Percentiles rank a stretch among this genome's conserved stretches.
Evolutionary conservation across 1,139 yeast genomes (phyloP).

Genomic region (Pichia sp.): DNA sequence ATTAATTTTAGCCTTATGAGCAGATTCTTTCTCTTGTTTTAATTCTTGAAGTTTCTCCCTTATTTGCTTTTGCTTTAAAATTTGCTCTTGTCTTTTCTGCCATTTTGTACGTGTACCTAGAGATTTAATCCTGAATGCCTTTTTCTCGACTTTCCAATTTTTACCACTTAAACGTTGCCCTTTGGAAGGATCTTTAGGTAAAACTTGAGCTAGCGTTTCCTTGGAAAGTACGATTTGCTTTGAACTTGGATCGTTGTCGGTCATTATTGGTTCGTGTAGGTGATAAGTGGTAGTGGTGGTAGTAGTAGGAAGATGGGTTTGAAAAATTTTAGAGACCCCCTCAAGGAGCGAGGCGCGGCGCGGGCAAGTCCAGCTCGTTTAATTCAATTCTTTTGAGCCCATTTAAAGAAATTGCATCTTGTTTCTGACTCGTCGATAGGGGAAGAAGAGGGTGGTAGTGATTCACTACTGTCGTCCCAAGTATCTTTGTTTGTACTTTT

Average conservation of each 20-base stretch:
- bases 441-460: background rate
- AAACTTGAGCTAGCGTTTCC: background rate
- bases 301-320: too few relatives aligned
- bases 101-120: slow-evolving; percentile 26
- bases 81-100: slow-evolving; percentile 25
- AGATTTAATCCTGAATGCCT: slow-evolving; percentile 40
- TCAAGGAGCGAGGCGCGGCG: too few relatives aligned
- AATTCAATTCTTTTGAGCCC: slow-evolving; percentile 33
- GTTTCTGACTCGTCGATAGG: background rate
- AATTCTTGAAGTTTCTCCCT: slow-evolving; percentile 39
- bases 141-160: slow-evolving; percentile 43
- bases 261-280: too few relatives aligned
- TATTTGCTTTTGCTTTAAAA: slow-evolving; percentile 24
- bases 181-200: slow-evolving; percentile 31
- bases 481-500: slow-evolving; percentile 25
- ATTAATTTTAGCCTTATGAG: slow-evolving; percentile 42
- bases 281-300: too few relatives aligned
- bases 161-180: slow-evolving; percentile 46
- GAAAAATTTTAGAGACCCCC: too few relatives aligned
- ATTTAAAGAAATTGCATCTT: slow-evolving; percentile 32
- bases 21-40: slow-evolving; percentile 55
- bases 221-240: background rate
- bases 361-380: too few relatives aligned
- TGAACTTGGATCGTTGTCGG: too few relatives aligned
- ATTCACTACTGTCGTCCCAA: slow-evolving; percentile 14